Conservation (phyloP, 768 basidiomycete genomes). For the Calvatia gigantea region DNA sequence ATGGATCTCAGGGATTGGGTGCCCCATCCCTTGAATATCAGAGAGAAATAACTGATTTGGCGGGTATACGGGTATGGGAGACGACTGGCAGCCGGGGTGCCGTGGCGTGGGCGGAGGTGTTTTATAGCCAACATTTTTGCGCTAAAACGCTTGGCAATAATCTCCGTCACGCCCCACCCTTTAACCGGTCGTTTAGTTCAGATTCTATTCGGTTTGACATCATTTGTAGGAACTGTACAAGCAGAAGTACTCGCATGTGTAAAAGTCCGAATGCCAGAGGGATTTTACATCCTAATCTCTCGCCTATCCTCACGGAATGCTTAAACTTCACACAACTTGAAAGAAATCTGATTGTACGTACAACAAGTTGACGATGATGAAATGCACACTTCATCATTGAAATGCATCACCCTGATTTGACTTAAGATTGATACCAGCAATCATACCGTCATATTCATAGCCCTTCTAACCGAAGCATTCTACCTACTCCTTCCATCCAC, state of each 20-base stretch:
- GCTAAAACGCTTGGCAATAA: constrained; percentile 5
- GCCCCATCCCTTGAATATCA: neutral
- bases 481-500: too few relatives aligned
- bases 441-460: too few relatives aligned
- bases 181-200: neutral
- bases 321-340: neutral
- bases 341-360: neutral
- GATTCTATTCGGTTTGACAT: neutral
- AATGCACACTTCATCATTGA: too few relatives aligned
- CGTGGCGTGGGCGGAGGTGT: neutral
- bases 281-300: neutral
- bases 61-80: neutral
- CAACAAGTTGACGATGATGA: too few relatives aligned
- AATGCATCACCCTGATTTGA: too few relatives aligned
- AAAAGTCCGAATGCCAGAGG: neutral
- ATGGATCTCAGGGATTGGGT: constrained; percentile 7
- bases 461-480: too few relatives aligned
- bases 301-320: neutral
- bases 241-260: neutral
- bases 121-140: neutral
- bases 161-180: constrained; percentile 1
- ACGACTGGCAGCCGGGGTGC: neutral
- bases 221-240: neutral
- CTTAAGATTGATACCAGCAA: too few relatives aligned
- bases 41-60: neutral